Conservation (phyloP, 2,329 filamentous ascomycete genomes). For the Paraconiothyrium sp. region DNA sequence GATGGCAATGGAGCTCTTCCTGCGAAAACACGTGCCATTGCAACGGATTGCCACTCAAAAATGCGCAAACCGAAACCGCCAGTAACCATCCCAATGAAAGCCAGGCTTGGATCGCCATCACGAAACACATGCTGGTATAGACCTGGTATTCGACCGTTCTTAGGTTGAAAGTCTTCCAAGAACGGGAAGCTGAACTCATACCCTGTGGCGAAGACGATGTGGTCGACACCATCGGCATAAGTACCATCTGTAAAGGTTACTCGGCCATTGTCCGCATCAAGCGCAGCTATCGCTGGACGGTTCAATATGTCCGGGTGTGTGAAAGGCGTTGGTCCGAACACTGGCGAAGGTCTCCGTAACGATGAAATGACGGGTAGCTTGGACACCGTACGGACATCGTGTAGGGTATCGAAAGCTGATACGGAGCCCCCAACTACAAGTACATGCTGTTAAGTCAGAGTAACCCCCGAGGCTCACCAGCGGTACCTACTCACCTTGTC, state of each 20-base stretch:
- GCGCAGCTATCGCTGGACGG: not conserved
- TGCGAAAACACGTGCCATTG: not conserved
- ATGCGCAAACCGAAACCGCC: slow-evolving; percentile 4
- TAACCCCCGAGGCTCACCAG: not conserved
- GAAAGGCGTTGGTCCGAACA: not conserved
- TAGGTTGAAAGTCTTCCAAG: not conserved
- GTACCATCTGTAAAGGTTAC: not conserved
- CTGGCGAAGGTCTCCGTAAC: not conserved
- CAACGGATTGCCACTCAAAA: slow-evolving; percentile 5
- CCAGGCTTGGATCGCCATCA: not conserved
- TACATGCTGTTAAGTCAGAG: not conserved
- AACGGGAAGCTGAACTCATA: slow-evolving; percentile 7
- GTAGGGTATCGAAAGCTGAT: not conserved
- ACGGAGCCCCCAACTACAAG: not conserved
- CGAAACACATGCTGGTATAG: slow-evolving; percentile 1
- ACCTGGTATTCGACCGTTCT: slow-evolving; percentile 2
- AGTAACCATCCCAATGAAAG: slow-evolving; percentile 3
- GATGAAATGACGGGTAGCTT: slow-evolving; percentile 2
- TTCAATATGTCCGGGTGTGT: not conserved
- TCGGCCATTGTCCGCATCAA: not conserved
- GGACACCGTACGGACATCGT: not conserved
- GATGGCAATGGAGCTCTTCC: slow-evolving; percentile 2
- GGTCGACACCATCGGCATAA: not conserved
- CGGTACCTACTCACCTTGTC: not conserved
- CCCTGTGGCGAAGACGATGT: not conserved